Conservation (phyloP, 345 rosid genomes). For the Rubroshorea leprosula region DNA sequence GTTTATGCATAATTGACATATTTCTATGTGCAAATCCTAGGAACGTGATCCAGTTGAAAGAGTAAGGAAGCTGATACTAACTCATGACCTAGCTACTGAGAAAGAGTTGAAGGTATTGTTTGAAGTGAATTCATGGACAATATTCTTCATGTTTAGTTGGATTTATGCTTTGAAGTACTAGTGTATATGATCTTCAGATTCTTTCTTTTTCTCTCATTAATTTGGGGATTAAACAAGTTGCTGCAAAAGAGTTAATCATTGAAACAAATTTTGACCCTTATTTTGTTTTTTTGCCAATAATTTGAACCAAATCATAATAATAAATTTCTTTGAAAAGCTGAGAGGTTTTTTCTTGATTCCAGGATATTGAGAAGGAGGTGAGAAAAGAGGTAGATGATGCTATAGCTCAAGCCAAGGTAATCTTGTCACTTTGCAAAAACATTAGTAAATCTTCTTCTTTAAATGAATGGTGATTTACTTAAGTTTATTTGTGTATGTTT, state of each 20-base stretch:
- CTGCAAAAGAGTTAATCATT: background rate
- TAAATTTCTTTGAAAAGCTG: background rate
- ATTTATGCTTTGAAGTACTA: background rate
- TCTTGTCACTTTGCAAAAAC: background rate
- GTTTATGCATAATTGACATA: background rate
- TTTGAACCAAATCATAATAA: background rate
- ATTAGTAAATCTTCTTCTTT: background rate
- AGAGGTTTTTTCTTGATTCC: slow-evolving; percentile 8
- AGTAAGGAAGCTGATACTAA: slow-evolving; percentile 62
- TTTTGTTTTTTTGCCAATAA: too few species aligned
- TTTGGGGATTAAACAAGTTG: background rate
- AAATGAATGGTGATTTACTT: background rate
- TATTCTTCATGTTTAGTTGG: background rate
- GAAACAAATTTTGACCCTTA: background rate
- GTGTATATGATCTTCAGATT: background rate
- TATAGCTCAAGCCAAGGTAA: slow-evolving; percentile 94
- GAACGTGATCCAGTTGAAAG: slow-evolving; percentile 96
- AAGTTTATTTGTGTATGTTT: background rate
- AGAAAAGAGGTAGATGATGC: slow-evolving; percentile 92
- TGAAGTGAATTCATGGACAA: background rate
- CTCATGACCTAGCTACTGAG: slow-evolving; percentile 87
- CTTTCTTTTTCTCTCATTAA: too few species aligned
- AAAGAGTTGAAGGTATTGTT: slow-evolving; percentile 80
- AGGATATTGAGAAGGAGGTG: slow-evolving; percentile 91
- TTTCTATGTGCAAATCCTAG: slow-evolving; percentile 27